Conservation (phyloP, 805 yeast species). For the Pichia thaimueangensis region DNA sequence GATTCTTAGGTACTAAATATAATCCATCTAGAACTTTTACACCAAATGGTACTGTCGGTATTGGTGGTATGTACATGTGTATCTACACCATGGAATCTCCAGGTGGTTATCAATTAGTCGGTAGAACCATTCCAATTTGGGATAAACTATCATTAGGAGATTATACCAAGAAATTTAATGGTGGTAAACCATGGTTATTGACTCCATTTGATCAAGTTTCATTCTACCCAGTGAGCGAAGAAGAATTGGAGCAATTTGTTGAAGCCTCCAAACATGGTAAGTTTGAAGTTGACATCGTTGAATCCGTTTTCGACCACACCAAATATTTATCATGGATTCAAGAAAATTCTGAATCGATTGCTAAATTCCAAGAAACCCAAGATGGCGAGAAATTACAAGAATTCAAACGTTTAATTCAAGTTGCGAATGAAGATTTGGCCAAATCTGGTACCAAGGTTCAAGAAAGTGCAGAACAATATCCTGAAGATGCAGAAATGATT, state of each 20-base stretch:
- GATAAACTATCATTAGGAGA: constrained; percentile 79
- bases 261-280: constrained; percentile 77
- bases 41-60: constrained; percentile 95
- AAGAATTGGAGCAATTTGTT: constrained; percentile 62
- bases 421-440: constrained; percentile 68
- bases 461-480: constrained; percentile 48
- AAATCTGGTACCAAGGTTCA: constrained; percentile 40
- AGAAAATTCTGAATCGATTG: constrained; percentile 66
- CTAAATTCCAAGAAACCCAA: constrained; percentile 57
- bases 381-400: constrained; percentile 80
- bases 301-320: constrained; percentile 75
- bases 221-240: constrained; percentile 86
- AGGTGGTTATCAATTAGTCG: constrained; percentile 96
- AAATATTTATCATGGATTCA: constrained; percentile 74
- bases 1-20: constrained; percentile 87
- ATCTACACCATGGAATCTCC: constrained; percentile 97
- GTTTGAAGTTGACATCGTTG: constrained; percentile 67
- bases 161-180: constrained; percentile 41
- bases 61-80: constrained; percentile 99
- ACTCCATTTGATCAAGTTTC: constrained; percentile 92
- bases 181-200: constrained; percentile 77
- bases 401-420: constrained; percentile 76
- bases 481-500: constrained; percentile 75
- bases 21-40: constrained; percentile 96
- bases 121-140: constrained; percentile 97